These are phyloP conservation scores for Aquilaria yunnanensis DNA, from an alignment of 345 rosid species.

Conservation along the genomic window DNA sequence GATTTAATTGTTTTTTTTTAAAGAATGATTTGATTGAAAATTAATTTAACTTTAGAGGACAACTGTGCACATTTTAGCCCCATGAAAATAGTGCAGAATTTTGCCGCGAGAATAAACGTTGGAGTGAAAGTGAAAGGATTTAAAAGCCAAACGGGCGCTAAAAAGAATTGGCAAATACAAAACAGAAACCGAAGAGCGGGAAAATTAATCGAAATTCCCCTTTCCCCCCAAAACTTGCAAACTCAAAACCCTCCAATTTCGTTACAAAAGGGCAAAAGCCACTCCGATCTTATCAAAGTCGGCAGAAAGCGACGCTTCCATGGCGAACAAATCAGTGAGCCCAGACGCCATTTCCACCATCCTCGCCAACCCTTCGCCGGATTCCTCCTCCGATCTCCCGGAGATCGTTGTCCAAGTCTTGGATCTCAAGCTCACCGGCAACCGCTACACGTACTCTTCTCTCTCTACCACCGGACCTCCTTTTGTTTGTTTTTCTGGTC, in stretches of 20 bases:
- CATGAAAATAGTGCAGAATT: no score
- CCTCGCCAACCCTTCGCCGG: constrained; percentile 59
- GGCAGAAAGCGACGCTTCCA: constrained; percentile 7
- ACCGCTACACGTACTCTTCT: constrained; percentile 54
- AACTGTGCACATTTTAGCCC: no score
- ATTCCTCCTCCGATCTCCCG: constrained; percentile 40
- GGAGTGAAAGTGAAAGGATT: no score
- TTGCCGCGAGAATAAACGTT: no score
- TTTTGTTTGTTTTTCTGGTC: background rate
- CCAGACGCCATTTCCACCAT: constrained; percentile 55
- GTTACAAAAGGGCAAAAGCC: background rate
- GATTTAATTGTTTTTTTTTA: no score
- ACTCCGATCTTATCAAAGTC: background rate
- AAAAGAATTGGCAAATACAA: no score
- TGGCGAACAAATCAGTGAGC: constrained; percentile 41
- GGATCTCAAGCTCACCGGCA: constrained; percentile 79
- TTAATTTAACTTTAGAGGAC: no score
- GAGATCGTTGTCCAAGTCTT: constrained; percentile 68
- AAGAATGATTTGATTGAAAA: no score
- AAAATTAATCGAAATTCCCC: background rate
- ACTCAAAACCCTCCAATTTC: background rate
- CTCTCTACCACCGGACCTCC: background rate
- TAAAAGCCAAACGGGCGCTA: no score
- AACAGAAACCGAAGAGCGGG: background rate
- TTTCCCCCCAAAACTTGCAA: constrained; percentile 1